Percentiles rank a stretch among this genome's conserved stretches.
Conservation (phyloP, 2,329 filamentous ascomycete genomes). For the Tolypocladium sp. region DNA sequence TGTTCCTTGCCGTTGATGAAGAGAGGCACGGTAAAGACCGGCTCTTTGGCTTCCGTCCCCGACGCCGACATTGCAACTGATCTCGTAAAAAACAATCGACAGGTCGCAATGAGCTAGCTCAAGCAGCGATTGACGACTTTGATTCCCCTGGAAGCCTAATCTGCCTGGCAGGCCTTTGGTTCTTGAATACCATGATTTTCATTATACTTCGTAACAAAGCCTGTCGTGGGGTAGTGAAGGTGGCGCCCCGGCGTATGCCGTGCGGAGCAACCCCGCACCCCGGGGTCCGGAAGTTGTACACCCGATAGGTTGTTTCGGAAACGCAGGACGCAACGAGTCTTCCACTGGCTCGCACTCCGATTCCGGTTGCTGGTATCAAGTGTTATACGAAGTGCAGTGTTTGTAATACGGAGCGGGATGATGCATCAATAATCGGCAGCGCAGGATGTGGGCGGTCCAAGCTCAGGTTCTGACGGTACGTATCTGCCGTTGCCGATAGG, state of each 20-base stretch:
- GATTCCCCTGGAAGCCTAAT: not conserved
- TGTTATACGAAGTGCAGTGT: not conserved
- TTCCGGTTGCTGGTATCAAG: not conserved
- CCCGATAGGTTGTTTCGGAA: not conserved
- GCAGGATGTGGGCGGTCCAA: not conserved
- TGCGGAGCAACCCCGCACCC: not conserved
- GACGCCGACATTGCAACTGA: not conserved
- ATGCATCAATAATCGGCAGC: not conserved
- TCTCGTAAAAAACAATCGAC: too few species aligned
- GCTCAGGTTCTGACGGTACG: not conserved
- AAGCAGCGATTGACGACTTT: not conserved
- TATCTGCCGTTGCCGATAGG: not conserved
- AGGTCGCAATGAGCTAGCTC: not conserved
- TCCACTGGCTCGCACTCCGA: not conserved
- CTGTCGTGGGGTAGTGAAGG: too few species aligned
- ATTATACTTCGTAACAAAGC: not conserved
- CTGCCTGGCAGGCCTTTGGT: not conserved
- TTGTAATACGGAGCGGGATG: not conserved
- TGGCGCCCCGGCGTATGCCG: not conserved
- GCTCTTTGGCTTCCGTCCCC: not conserved
- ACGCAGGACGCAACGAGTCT: not conserved
- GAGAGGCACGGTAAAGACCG: constrained; percentile 23
- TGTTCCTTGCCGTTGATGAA: constrained; percentile 35
- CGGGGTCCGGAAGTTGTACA: not conserved
- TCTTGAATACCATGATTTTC: not conserved